These are phyloP conservation scores for Dictyostelium citrinum DNA, from an alignment of 78 protist genomes.

Conservation along the genomic window DNA sequence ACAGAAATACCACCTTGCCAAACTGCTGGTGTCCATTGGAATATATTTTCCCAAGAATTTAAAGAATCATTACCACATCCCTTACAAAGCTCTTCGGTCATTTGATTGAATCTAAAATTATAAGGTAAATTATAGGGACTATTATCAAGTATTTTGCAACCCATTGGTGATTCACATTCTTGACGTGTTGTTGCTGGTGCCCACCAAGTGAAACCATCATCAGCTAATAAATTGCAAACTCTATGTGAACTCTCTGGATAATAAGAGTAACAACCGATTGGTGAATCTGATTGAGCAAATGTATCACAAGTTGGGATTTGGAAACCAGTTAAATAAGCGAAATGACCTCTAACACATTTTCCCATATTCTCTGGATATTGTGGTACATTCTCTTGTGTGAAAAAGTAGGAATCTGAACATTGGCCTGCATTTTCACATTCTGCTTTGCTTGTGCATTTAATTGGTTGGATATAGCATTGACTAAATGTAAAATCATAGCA, in stretches of 20 bases:
- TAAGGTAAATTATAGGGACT: slow-evolving; percentile 1
- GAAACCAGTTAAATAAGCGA: not conserved
- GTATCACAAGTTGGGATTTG: slow-evolving; percentile 3
- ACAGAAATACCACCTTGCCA: slow-evolving; percentile 6
- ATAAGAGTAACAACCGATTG: slow-evolving; percentile 14
- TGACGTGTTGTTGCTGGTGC: not conserved
- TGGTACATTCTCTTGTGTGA: not conserved
- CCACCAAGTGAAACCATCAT: slow-evolving; percentile 35
- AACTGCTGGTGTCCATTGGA: slow-evolving; percentile 16
- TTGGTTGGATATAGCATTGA: not conserved
- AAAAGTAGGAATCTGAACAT: slow-evolving; percentile 39
- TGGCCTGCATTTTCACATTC: slow-evolving; percentile 33
- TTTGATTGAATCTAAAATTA: slow-evolving; percentile 37
- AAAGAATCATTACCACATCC: slow-evolving; percentile 11
- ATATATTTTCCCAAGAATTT: not conserved
- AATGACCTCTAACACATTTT: slow-evolving; percentile 48
- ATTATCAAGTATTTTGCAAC: slow-evolving; percentile 18
- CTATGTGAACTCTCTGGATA: not conserved
- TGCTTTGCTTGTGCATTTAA: not conserved
- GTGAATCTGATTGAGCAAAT: slow-evolving; percentile 14
- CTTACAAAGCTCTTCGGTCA: not conserved
- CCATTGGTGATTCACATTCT: slow-evolving; percentile 1
- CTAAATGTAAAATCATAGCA: not conserved
- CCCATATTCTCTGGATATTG: not conserved
- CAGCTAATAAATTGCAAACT: not conserved